Percentiles rank a stretch among this genome's conserved stretches.
Conservation (phyloP, 2,329 filamentous ascomycete species). For the Colletotrichum coccodes region DNA sequence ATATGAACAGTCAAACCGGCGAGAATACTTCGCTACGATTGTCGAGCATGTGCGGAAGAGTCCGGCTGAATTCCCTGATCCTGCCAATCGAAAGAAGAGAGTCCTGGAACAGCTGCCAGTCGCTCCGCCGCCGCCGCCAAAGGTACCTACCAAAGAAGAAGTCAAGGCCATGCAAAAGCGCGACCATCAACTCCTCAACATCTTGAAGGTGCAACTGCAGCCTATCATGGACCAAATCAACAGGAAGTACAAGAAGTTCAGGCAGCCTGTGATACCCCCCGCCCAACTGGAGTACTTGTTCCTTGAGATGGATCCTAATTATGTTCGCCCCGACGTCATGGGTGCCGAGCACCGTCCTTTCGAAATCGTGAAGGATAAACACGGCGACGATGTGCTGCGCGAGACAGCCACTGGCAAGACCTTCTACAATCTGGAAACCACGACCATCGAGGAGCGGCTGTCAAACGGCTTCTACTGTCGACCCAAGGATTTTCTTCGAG, state of each 20-base stretch:
- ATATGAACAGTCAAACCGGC: constrained; percentile 66
- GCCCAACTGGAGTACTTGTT: constrained; percentile 82
- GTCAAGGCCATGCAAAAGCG: constrained; percentile 82
- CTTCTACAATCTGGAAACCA: constrained; percentile 94
- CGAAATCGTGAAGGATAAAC: constrained; percentile 81
- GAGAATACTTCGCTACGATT: constrained; percentile 82
- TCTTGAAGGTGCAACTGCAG: constrained; percentile 88
- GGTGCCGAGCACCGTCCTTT: constrained; percentile 74
- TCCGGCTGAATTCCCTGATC: constrained; percentile 88
- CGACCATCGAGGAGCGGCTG: constrained; percentile 93
- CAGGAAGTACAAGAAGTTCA: constrained; percentile 87
- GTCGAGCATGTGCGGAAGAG: constrained; percentile 81
- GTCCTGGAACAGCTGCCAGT: constrained; percentile 80
- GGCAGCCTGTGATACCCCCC: constrained; percentile 81
- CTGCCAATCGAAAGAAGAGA: constrained; percentile 85
- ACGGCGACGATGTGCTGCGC: constrained; percentile 80
- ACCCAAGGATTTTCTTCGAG: constrained; percentile 87
- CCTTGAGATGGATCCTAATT: constrained; percentile 82
- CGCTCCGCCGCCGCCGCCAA: constrained; percentile 77
- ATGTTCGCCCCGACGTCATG: constrained; percentile 67
- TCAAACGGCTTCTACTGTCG: constrained; percentile 97
- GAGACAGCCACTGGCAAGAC: constrained; percentile 84
- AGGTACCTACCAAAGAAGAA: constrained; percentile 79
- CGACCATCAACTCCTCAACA: constrained; percentile 86
- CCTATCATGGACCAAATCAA: constrained; percentile 98